Evolutionary conservation across 257 asterid species (phyloP).

Genomic region (Gardenia jasminoides): DNA sequence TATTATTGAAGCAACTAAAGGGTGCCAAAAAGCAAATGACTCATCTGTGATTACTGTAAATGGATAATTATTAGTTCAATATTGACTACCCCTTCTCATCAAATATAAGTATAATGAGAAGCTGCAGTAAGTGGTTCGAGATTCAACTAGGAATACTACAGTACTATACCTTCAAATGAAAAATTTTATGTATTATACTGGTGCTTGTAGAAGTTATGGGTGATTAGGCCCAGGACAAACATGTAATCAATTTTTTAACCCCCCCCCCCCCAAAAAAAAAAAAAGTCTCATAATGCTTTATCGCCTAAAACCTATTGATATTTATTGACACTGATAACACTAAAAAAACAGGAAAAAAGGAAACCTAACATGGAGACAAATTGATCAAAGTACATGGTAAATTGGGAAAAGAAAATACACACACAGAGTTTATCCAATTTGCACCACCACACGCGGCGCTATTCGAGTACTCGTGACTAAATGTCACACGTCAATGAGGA

Average conservation of each 20-base stretch:
- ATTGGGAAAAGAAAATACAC: neutral
- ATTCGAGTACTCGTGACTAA: neutral
- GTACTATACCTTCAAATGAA: neutral
- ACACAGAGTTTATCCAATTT: neutral
- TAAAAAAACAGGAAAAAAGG: neutral
- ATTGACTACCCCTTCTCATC: constrained; percentile 34
- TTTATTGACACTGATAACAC: neutral
- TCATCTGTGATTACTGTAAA: constrained; percentile 28
- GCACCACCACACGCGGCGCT: neutral
- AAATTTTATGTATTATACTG: neutral
- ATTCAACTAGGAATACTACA: constrained; percentile 12
- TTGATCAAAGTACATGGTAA: neutral
- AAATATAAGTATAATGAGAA: constrained; percentile 38
- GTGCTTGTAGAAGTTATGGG: neutral
- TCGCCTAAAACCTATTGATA: too few species aligned
- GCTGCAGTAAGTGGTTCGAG: constrained; percentile 15
- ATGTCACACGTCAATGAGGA: neutral
- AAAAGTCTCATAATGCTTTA: neutral
- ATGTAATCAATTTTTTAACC: neutral
- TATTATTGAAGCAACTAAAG: neutral
- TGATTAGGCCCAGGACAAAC: neutral
- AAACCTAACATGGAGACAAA: neutral
- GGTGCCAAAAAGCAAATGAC: constrained; percentile 1
- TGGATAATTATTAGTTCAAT: constrained; percentile 26
- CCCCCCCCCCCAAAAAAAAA: neutral